Base-by-base conservation (phyloP, 352 stramenopile genomes). In the Hyphochytrium catenoides region DNA sequence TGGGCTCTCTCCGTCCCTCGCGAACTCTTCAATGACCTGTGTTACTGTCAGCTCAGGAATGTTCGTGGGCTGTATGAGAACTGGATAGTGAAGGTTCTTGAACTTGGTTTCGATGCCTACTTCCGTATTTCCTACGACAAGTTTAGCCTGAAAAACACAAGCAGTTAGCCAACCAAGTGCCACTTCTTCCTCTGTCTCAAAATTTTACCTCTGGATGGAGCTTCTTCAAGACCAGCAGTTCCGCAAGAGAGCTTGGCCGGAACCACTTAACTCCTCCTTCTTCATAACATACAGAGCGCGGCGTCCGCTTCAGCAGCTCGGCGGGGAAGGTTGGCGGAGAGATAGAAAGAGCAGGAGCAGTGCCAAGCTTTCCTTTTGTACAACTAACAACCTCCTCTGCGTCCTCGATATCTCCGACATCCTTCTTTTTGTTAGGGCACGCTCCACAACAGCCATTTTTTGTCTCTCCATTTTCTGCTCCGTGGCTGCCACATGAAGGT, bases 51-150 rank as follows among this genome's bases (percentile, higher is more conserved):
- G 48, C 35, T 81, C 64, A 0, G 62, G 64, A 0, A 78, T 51
- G 23, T 66, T 60, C 37, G 48, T 73, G 29, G 78, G 59, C 27
- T 68, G 66, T 38, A 81, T 66, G 17, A 81, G 31, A 22, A 67
- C 53, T 9, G 44, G 19, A 31, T 83, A 83, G 41, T 68, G 59
- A 43, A 84, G 58, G 41, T 63, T 56, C 56, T 92, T 93, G 59
- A 91, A 91, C 50, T 88, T 91, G 36, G 67, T 79, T 51, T 93
- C 82, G 51, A 96, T 95, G 12, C 79, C 83, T 57, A 96, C 87
- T 58, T 95, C 83, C 0, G 83, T 95, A 50, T 96, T 95, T 14
- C 86, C 86, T 23, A 93, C 78, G 18, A 90, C 81, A 48, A 96
- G 84, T 53, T 91, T 94, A n/a, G n/a, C n/a, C n/a, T n/a, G n/a